Base-by-base conservation (phyloP, 129 eudicot species). In the Oenanthe sinensis region DNA sequence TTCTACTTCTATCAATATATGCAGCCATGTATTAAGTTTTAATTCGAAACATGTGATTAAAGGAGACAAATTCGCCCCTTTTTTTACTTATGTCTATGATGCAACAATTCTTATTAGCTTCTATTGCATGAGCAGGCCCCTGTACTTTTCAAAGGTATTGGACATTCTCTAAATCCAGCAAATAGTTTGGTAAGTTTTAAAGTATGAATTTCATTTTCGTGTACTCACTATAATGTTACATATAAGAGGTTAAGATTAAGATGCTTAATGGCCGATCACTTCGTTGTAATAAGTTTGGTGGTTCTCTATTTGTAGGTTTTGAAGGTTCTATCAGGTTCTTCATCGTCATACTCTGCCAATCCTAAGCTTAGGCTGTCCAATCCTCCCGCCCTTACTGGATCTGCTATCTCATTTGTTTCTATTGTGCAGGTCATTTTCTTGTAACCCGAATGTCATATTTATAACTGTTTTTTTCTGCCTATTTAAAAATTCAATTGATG, bases 321-420 rank as follows among this genome's bases (percentile, higher is more conserved):
- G 87, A 90, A 90, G 85, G 98, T 87, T 83, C 96, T 95, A 15
- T 91, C 98, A 78, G 92, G 97, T 68, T 91, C 98, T 78, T 84
- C 90, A 42, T 82, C 98, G 63, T 93, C 98, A 14, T 95, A 95
- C 86, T 95, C 98, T 80, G 96, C 96, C 79, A 91, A 86, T 67
- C 97, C 94, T 6, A 86, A 82, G 45, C 83, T 89, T 80, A 95
- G 87, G 87, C 85, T 91, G 77, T 88, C 91, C 73, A 87, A 58
- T 82, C 92, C 98, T 54, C 97, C 98, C n/a, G 60, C 90, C 22
- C 89, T 95, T 62, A 78, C 79, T 86, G 96, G 97, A 80, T 90
- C 97, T 76, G 81, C 90, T 10, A 84, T 95, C 76, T 91, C 97
- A 15, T 82, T 94, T 78, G 98, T 94, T 83, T 94, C 98, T 33